A percentile compares a stretch with the other conserved stretches of the same genome.
These are phyloP conservation scores for Termitomyces eurrhizus DNA, from an alignment of 768 basidiomycete genomes.

Conservation along the genomic window DNA sequence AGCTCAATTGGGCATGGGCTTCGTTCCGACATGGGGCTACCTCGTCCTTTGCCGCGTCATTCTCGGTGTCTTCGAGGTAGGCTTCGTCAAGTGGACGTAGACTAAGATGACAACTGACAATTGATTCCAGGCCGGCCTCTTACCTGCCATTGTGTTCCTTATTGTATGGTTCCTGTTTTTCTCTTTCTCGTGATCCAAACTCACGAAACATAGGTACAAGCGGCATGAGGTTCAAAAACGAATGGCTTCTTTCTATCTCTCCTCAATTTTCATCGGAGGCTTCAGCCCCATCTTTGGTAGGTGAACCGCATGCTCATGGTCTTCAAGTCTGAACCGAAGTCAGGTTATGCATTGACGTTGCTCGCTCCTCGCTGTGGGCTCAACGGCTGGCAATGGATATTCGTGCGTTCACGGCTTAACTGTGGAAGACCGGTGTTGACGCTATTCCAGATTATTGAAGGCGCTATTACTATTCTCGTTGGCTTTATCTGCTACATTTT, in stretches of 20 bases:
- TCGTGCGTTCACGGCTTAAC: conserved; percentile 13
- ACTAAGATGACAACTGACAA: background rate
- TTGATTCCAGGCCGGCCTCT: background rate
- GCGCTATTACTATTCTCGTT: conserved; percentile 21
- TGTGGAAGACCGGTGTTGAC: background rate
- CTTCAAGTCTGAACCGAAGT: background rate
- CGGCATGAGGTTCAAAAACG: conserved; percentile 41
- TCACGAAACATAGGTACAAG: conserved; percentile 25
- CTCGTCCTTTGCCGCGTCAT: conserved; percentile 36
- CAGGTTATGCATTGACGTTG: conserved; percentile 16
- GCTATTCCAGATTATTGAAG: conserved; percentile 24
- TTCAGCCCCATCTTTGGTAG: conserved; percentile 24
- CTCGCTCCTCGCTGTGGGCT: conserved; percentile 13
- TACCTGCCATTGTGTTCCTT: background rate
- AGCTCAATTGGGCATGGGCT: conserved; percentile 41
- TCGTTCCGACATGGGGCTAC: conserved; percentile 33
- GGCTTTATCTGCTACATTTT: conserved; percentile 21
- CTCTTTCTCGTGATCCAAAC: background rate
- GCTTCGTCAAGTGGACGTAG: background rate
- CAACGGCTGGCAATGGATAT: conserved; percentile 27
- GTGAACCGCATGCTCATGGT: background rate
- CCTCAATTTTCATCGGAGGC: conserved; percentile 27
- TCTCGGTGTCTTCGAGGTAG: conserved; percentile 39
- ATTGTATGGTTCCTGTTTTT: conserved; percentile 6
- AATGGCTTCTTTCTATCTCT: conserved; percentile 29